A percentile compares a stretch with the other conserved stretches of the same genome.
These are phyloP conservation scores for Rhodotorula sp. DNA, from an alignment of 1,284 basidiomycete species.

Conservation along the genomic window DNA sequence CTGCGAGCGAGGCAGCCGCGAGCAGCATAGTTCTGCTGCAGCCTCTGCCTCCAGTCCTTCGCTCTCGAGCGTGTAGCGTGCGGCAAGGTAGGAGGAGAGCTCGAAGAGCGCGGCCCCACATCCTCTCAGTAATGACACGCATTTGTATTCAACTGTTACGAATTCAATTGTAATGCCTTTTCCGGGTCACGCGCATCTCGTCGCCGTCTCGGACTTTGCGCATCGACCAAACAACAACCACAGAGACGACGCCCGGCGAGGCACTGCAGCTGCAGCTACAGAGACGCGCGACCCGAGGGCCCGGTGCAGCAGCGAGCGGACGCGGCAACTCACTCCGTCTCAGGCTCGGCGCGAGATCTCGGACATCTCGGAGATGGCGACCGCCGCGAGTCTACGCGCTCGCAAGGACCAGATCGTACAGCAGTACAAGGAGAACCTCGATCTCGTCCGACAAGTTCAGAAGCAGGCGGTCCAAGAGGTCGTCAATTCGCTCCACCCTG, in stretches of 20 bases:
- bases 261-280: not conserved
- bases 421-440: constrained; percentile 35
- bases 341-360: not conserved
- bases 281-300: not conserved
- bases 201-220: not conserved
- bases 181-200: not conserved
- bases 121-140: not conserved
- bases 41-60: not conserved
- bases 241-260: not conserved
- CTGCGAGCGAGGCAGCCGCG: too few relatives aligned
- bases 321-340: too few relatives aligned
- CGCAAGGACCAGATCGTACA: constrained; percentile 38
- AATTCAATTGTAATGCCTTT: too few relatives aligned
- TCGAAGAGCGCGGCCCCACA: not conserved
- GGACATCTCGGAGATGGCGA: constrained; percentile 25
- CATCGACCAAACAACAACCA: not conserved
- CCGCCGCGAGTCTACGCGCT: constrained; percentile 35
- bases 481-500: constrained; percentile 17
- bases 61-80: too few relatives aligned
- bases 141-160: too few relatives aligned
- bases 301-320: too few relatives aligned
- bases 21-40: not conserved
- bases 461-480: constrained; percentile 26
- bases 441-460: constrained; percentile 30
- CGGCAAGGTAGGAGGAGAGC: not conserved